These are phyloP conservation scores for Pyrenula massariospora DNA, from an alignment of 495 filamentous ascomycete species.

Conservation along the genomic window DNA sequence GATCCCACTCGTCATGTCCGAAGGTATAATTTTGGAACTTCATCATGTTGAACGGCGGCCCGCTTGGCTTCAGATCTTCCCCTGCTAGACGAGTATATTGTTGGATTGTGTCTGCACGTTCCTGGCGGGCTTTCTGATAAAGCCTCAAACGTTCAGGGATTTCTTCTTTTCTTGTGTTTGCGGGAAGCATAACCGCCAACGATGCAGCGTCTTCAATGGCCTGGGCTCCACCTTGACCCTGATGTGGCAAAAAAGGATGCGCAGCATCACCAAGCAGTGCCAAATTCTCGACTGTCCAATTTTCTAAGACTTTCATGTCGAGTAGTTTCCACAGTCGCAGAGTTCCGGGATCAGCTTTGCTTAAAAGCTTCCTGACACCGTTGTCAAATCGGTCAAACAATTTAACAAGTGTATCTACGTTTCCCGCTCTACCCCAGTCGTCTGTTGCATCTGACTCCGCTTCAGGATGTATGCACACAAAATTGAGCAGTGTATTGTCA, in stretches of 20 bases:
- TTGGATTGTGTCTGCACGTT: slow-evolving; percentile 43
- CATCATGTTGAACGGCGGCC: slow-evolving; percentile 14
- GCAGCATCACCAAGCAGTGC: slow-evolving; percentile 50
- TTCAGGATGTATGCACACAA: slow-evolving; percentile 49
- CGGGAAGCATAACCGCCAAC: slow-evolving; percentile 37
- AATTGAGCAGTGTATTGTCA: slow-evolving; percentile 43
- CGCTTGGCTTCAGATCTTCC: slow-evolving; percentile 20
- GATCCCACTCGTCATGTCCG: slow-evolving; percentile 47
- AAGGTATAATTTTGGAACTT: slow-evolving; percentile 43
- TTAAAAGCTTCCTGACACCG: slow-evolving; percentile 26
- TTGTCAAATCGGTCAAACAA: slow-evolving; percentile 40
- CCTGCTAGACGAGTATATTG: slow-evolving; percentile 36
- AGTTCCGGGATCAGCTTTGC: slow-evolving; percentile 33
- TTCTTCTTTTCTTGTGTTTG: slow-evolving; percentile 22
- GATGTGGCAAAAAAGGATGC: slow-evolving; percentile 45
- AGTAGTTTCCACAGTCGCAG: slow-evolving; percentile 47
- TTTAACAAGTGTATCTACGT: slow-evolving; percentile 31
- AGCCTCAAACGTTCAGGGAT: slow-evolving; percentile 35
- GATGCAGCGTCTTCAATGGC: slow-evolving; percentile 51
- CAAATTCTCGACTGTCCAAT: slow-evolving; percentile 36
- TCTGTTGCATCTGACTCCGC: slow-evolving; percentile 17
- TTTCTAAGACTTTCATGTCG: slow-evolving; percentile 43
- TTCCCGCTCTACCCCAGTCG: slow-evolving; percentile 35
- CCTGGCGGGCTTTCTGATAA: slow-evolving; percentile 40
- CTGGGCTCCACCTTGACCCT: slow-evolving; percentile 39